Evolutionary conservation across 2,329 filamentous ascomycete species (phyloP).

Genomic region (Phialophora tarda): DNA sequence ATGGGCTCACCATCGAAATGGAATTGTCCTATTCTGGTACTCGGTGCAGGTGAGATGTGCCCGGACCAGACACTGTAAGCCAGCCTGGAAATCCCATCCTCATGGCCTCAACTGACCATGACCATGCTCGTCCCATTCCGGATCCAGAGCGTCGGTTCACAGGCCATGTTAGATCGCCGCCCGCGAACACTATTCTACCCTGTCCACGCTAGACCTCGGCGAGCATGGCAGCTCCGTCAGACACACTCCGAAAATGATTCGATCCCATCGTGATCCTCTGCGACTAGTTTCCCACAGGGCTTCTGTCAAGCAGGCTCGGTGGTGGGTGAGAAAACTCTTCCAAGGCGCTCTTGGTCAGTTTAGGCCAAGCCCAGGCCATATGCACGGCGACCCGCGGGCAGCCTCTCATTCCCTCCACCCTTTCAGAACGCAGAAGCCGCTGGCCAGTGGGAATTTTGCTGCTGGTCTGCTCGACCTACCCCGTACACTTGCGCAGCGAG

Average conservation of each 20-base stretch:
- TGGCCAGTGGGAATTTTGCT: constrained; percentile 13
- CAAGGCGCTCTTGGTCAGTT: constrained; percentile 29
- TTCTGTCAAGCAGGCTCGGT: constrained; percentile 8
- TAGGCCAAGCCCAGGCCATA: constrained; percentile 27
- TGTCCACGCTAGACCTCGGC: constrained; percentile 22
- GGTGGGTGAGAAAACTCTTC: constrained; percentile 20
- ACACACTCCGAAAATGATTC: constrained; percentile 24
- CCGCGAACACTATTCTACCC: constrained; percentile 6
- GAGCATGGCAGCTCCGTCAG: constrained; percentile 18
- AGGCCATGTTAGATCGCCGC: constrained; percentile 13
- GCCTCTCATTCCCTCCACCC: constrained; percentile 26
- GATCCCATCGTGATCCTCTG: constrained; percentile 21
- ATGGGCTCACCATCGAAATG: constrained; percentile 20
- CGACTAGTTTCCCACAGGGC: constrained; percentile 22
- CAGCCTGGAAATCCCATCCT: constrained; percentile 19
- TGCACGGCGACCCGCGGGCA: constrained; percentile 30
- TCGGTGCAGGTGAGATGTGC: constrained; percentile 10
- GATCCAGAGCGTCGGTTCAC: constrained; percentile 29
- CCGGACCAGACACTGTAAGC: constrained; percentile 11
- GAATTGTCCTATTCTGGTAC: constrained; percentile 12
- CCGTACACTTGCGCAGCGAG: constrained; percentile 16
- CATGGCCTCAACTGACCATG: constrained; percentile 5
- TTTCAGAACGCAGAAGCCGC: constrained; percentile 9
- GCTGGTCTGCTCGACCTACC: constrained; percentile 24
- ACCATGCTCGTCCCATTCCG: constrained; percentile 18